Percentiles rank a stretch among this genome's conserved stretches.
Evolutionary conservation across 2,329 filamentous ascomycete species (phyloP).

Genomic region (Truncatella angustata): DNA sequence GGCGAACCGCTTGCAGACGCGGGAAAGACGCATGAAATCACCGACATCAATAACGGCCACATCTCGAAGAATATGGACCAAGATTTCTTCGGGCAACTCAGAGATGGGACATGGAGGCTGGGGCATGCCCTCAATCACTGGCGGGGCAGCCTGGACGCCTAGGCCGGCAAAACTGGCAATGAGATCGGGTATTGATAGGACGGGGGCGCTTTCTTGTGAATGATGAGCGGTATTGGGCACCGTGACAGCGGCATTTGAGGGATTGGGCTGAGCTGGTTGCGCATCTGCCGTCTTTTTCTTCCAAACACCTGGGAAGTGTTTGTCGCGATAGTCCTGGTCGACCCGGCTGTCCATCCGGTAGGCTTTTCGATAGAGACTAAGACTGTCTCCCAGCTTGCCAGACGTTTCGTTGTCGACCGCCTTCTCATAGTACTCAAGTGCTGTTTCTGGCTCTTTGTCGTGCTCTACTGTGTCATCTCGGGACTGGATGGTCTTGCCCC

Average conservation of each 20-base stretch:
- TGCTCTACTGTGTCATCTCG: slow-evolving; percentile 15
- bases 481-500: slow-evolving; percentile 10
- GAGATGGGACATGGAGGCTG: slow-evolving; percentile 79
- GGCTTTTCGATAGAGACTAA: slow-evolving; percentile 84
- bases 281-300: slow-evolving; percentile 35
- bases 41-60: slow-evolving; percentile 74
- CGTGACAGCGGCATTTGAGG: slow-evolving; percentile 45
- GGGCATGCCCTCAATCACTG: slow-evolving; percentile 68
- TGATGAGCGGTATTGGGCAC: slow-evolving; percentile 54
- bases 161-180: slow-evolving; percentile 72
- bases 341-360: slow-evolving; percentile 87
- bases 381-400: slow-evolving; percentile 84
- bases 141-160: slow-evolving; percentile 64
- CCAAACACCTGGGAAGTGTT: slow-evolving; percentile 74
- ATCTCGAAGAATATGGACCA: slow-evolving; percentile 74
- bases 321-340: slow-evolving; percentile 83
- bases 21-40: slow-evolving; percentile 70
- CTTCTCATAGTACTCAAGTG: slow-evolving; percentile 88
- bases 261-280: slow-evolving; percentile 18
- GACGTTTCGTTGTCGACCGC: slow-evolving; percentile 85
- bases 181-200: slow-evolving; percentile 61
- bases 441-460: slow-evolving; percentile 43
- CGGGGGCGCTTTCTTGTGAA: slow-evolving; percentile 51
- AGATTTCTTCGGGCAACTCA: slow-evolving; percentile 76
- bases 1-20: slow-evolving; percentile 84